Evolutionary conservation across 2,329 filamentous ascomycete species (phyloP), one percentile per base, ranked within the genome.

Genomic region (Epichloe gansuensis): DNA sequence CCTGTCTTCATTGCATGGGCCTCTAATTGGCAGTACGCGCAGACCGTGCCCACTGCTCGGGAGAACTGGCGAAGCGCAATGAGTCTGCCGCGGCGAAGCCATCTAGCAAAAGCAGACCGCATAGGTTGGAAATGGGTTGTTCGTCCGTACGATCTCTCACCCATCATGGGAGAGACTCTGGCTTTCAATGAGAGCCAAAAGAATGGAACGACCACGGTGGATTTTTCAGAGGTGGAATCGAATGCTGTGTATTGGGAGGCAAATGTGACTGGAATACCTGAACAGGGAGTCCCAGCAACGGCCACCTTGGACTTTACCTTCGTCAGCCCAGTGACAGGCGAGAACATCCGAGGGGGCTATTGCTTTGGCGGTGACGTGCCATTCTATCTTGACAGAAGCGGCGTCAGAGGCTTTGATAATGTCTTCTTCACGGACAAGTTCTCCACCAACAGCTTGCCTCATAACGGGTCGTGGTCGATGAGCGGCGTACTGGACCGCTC

Each of bases 241-340:
- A 72, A 75, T 9, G 75, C 77, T 0, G 58, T 83, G 12, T 77
- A 75, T 60, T 74, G 81, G 59, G 72, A 78, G 54, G 70, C 73
- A 43, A 77, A 79, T 57, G 67, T 82, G 41, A 76, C 74, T 9
- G 67, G 63, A 0, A 57, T 66, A 6, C 60, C 63, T 0, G 46
- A 58, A 1, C 48, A 25, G 0, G 58, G 57, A 2, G 46, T 63
- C 0, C 21, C 58, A 0, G 44, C 58, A 3, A 57, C 55, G 1
- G 61, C 65, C 1, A 60, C 60, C 0, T 43, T 68, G 34, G 64
- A 66, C 43, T 65, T 68, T 31, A 63, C 60, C 0, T 60, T 66
- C 31, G 8, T 50, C 1, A 62, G 59, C 43, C 60, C 63, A 0
- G 17, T 39, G 1, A 60, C 61, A 0, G 62, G 61, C 25, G 65